Evolutionary conservation across 1,284 basidiomycete species (phyloP).

Genomic region (Ganoderma lingzhi): DNA sequence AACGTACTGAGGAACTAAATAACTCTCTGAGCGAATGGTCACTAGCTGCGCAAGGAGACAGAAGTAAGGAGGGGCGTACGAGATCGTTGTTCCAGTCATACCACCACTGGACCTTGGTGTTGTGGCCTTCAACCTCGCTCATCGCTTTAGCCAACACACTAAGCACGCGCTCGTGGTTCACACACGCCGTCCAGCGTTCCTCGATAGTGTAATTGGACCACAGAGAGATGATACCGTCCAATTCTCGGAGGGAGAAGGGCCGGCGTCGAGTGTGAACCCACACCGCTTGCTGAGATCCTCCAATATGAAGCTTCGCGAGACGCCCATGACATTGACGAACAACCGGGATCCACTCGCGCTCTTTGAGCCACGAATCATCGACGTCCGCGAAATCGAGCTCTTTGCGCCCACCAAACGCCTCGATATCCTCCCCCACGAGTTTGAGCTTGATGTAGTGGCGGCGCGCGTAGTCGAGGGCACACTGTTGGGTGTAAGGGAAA

Average conservation of each 20-base stretch:
- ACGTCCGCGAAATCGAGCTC: background rate
- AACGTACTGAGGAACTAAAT: background rate
- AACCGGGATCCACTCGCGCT: background rate
- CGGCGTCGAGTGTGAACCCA: background rate
- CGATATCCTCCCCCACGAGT: background rate
- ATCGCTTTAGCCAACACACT: background rate
- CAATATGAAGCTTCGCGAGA: background rate
- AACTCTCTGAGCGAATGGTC: background rate
- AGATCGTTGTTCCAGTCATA: background rate
- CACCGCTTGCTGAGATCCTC: background rate
- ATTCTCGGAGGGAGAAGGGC: background rate
- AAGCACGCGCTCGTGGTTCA: background rate
- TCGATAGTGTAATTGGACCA: slow-evolving; percentile 1
- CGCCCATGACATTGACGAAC: background rate
- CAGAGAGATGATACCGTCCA: slow-evolving; percentile 2
- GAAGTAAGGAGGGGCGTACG: background rate
- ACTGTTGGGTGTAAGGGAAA: background rate
- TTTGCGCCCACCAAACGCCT: background rate
- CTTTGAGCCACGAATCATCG: background rate
- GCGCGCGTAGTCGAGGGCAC: background rate
- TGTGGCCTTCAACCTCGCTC: background rate
- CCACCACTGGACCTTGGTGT: background rate
- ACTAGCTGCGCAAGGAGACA: background rate
- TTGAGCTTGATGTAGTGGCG: background rate
- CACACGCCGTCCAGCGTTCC: background rate